These are phyloP conservation scores for Colletotrichum orchidophilum DNA, from an alignment of 2,329 filamentous ascomycete species.

Conservation along the genomic window DNA sequence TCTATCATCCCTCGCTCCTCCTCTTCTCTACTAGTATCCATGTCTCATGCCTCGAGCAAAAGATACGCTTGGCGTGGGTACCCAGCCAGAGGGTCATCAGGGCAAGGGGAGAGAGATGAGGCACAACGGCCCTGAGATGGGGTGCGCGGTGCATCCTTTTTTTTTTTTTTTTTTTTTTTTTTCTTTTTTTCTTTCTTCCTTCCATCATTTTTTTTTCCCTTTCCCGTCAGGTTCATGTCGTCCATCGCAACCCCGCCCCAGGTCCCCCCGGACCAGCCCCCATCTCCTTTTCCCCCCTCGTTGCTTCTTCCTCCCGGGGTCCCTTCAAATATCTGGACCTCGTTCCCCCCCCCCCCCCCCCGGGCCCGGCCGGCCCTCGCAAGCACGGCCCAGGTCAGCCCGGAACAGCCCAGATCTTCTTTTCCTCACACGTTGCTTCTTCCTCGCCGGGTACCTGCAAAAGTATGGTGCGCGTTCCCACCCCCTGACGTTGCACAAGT, in stretches of 20 bases:
- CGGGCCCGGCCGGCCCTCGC: no score
- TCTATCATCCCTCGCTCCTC: not conserved
- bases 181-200: not conserved
- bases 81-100: not conserved
- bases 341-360: no score
- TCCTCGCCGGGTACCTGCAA: not conserved
- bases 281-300: not conserved
- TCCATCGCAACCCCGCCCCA: conserved; percentile 18
- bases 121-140: not conserved
- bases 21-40: not conserved
- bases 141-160: not conserved
- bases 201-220: not conserved
- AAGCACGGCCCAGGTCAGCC: conserved; percentile 17
- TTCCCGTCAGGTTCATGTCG: conserved; percentile 6
- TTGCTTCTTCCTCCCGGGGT: conserved; percentile 21
- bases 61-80: not conserved
- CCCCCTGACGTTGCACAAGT: not conserved
- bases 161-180: not conserved
- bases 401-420: conserved; percentile 14
- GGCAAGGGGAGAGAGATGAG: not conserved
- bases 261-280: conserved; percentile 18
- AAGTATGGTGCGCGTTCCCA: conserved; percentile 5
- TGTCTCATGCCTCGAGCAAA: not conserved
- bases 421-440: conserved; percentile 5
- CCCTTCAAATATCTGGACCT: conserved; percentile 14